Base-by-base conservation (phyloP, 1,284 basidiomycete genomes). In the Leccinum fallax region DNA sequence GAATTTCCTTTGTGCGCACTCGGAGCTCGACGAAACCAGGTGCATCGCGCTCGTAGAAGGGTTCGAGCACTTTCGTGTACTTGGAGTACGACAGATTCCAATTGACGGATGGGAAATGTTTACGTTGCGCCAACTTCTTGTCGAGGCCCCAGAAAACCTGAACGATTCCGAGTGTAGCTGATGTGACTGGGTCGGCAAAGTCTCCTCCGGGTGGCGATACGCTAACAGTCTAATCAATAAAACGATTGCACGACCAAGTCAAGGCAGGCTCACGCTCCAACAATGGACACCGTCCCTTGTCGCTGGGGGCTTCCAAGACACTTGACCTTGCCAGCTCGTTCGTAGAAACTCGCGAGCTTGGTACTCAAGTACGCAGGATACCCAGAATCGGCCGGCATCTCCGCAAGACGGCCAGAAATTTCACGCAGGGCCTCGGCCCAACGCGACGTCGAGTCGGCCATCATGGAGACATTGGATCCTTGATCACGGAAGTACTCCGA, bases 401-500 rank as follows among this genome's bases (percentile, higher is more conserved):
- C 97, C 40, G 97, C 97, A 61, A 99, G 80, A 81, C 97, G 95
- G 83, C 97, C 97, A 43, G 95, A 98, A 68, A 99, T 98, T 84
- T 99, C 97, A 84, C 97, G 95, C 57, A 99, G 82, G 36, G 97
- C 97, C 77, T 99, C 97, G 58, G 97, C 97, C 97, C 97, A 99
- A 71, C 97, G 95, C 32, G 95, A 98, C 0, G 97, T 98, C 7
- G 97, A 98, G 78, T 99, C 97, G 55, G 97, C 97, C 96, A 99
- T 99, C 97, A 99, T 99, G 57, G 97, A 90, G 34, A 99, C 97
- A 74, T 99, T 96, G 74, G 87, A 90, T 34, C 97, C 97, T 78
- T 98, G 96, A 79, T 99, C 97, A 80, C 97, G 94, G 91, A 97
- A 99, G 81, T 99, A 99, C 76, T 99, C 97, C 53, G 97, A 97